Conservation (phyloP, 768 basidiomycete species). For the Cystofilobasidium bisporidii region DNA sequence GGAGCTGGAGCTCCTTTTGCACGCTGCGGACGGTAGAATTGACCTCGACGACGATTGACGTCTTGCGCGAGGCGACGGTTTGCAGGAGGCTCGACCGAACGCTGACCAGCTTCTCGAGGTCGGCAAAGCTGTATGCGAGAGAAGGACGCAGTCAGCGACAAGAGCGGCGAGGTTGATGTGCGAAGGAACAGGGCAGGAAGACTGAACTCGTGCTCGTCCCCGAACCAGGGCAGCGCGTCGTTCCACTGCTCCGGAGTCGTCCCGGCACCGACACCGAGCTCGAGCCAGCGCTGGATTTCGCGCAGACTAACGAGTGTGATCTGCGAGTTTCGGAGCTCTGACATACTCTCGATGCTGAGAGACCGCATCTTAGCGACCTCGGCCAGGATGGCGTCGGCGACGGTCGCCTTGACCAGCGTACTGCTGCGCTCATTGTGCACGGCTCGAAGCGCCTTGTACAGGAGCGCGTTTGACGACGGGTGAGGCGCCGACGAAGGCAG, state of each 20-base stretch:
- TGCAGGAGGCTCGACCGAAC: conserved; percentile 46
- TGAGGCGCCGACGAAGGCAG: conserved; percentile 21
- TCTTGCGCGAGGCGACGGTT: conserved; percentile 10
- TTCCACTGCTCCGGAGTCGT: not conserved
- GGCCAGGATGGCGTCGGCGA: conserved; percentile 48
- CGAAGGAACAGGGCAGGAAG: not conserved
- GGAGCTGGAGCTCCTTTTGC: conserved; percentile 56
- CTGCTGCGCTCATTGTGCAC: conserved; percentile 68
- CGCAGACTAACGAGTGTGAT: conserved; percentile 70
- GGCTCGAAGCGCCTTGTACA: conserved; percentile 72
- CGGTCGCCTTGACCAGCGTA: conserved; percentile 45
- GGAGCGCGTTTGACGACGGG: conserved; percentile 43
- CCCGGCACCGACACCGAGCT: not conserved
- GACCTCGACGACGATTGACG: conserved; percentile 4
- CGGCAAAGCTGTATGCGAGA: conserved; percentile 53
- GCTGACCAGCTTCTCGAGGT: conserved; percentile 50
- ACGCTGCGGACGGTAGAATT: conserved; percentile 2
- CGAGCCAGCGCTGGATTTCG: conserved; percentile 48
- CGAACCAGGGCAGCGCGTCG: conserved; percentile 12
- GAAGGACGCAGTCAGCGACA: too few relatives aligned
- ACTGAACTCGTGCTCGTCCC: not conserved
- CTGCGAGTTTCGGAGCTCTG: conserved; percentile 59
- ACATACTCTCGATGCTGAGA: conserved; percentile 68
- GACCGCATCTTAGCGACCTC: conserved; percentile 58
- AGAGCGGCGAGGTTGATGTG: not conserved